Conservation (phyloP, 2,329 filamentous ascomycete species). For the Penicillium fuscoglaucum region DNA sequence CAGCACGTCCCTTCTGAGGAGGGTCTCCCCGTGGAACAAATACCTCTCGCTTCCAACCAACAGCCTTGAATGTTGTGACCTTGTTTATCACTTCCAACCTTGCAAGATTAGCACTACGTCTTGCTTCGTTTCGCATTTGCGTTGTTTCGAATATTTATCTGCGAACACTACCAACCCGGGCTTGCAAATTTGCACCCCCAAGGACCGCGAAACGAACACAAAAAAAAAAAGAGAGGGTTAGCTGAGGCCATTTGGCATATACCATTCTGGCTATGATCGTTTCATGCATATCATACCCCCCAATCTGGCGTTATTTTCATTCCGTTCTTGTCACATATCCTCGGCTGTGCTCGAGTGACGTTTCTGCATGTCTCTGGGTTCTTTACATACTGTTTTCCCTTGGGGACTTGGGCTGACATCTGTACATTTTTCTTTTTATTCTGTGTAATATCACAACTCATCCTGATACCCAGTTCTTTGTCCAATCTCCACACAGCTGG, state of each 20-base stretch:
- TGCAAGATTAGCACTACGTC: conserved; percentile 13
- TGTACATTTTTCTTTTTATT: not conserved
- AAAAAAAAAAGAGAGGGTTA: not conserved
- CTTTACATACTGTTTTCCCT: not conserved
- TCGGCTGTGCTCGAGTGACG: not conserved
- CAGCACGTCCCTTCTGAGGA: conserved; percentile 34
- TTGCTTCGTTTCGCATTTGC: no score
- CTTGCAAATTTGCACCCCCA: not conserved
- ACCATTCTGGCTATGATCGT: conserved; percentile 21
- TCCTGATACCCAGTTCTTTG: not conserved
- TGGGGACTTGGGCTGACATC: not conserved
- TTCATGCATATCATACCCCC: conserved; percentile 29
- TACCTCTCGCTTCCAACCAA: conserved; percentile 15
- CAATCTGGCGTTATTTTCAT: conserved; percentile 19
- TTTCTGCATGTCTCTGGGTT: not conserved
- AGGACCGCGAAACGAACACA: not conserved
- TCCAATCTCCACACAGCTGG: not conserved
- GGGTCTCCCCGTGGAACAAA: conserved; percentile 25
- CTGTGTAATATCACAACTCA: conserved; percentile 12
- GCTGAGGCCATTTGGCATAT: conserved; percentile 17
- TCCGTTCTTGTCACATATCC: not conserved
- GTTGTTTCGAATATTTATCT: no score
- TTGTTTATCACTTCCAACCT: conserved; percentile 1
- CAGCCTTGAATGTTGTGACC: not conserved
- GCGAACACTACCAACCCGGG: not conserved